These are phyloP conservation scores for Penstemon davidsonii DNA, from an alignment of 257 asterid genomes.

Conservation along the genomic window DNA sequence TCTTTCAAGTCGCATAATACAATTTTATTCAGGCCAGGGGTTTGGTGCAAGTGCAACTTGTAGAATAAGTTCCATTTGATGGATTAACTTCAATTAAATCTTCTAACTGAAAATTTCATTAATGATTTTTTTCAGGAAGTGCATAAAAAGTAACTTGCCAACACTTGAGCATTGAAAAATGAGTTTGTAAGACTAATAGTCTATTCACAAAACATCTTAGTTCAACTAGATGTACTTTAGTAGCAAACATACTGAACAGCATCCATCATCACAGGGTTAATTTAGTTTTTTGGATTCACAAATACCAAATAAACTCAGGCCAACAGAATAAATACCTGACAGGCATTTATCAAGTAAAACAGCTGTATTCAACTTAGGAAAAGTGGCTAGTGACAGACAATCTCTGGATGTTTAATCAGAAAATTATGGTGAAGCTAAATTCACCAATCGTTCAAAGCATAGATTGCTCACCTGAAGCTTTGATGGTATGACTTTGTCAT, in stretches of 20 bases:
- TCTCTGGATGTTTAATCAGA: conserved; percentile 19
- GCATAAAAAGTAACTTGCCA: background rate
- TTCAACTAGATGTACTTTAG: conserved; percentile 6
- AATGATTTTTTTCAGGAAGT: background rate
- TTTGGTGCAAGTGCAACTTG: background rate
- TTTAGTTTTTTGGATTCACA: conserved; percentile 1
- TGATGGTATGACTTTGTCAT: conserved; percentile 64
- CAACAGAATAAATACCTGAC: conserved; percentile 6
- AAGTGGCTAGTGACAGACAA: conserved; percentile 9
- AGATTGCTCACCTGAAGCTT: conserved; percentile 72
- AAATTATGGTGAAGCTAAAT: conserved; percentile 5
- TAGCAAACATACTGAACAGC: conserved; percentile 14
- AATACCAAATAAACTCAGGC: conserved; percentile 13
- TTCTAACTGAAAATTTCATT: background rate
- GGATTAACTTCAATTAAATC: background rate
- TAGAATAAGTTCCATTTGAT: conserved; percentile 17
- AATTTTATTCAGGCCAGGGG: background rate
- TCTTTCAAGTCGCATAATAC: conserved; percentile 3
- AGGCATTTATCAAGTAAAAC: conserved; percentile 14
- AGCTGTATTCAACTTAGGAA: conserved; percentile 6
- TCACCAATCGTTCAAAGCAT: conserved; percentile 8
- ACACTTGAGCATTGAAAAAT: background rate
- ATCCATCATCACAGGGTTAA: background rate
- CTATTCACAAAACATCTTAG: background rate
- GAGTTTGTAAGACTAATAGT: background rate